Conservation (phyloP, 2,329 filamentous ascomycete genomes). For the Xylaria sp. region DNA sequence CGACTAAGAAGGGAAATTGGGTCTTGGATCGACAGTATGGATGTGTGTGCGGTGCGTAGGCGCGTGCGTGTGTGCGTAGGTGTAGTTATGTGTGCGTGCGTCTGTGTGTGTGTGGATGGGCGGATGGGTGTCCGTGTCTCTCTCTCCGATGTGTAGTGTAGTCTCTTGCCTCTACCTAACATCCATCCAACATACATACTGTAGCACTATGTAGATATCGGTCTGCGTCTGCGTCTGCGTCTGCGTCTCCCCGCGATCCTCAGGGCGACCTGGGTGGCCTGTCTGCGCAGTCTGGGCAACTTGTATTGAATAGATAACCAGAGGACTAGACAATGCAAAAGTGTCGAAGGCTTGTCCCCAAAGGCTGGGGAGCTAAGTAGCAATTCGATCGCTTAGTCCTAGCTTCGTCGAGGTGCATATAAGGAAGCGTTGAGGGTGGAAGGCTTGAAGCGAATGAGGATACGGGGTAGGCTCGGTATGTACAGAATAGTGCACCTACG, state of each 20-base stretch:
- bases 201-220: too few species aligned
- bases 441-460: constrained; percentile 17
- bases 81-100: background rate
- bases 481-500: background rate
- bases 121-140: background rate
- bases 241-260: constrained; percentile 9
- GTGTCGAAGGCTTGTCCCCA: background rate
- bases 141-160: background rate
- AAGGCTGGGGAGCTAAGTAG: background rate
- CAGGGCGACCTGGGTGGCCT: background rate
- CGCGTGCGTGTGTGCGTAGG: background rate
- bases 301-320: constrained; percentile 1
- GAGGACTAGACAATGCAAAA: background rate
- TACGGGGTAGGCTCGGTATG: constrained; percentile 12
- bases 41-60: background rate
- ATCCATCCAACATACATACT: too few species aligned
- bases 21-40: background rate
- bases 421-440: background rate
- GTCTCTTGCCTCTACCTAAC: constrained; percentile 9
- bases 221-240: constrained; percentile 8
- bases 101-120: background rate
- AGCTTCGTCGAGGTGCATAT: constrained; percentile 18
- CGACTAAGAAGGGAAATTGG: constrained; percentile 12
- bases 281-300: constrained; percentile 1
- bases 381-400: constrained; percentile 10